Conservation (phyloP, 768 basidiomycete genomes). For the Lyophyllum atratum region DNA sequence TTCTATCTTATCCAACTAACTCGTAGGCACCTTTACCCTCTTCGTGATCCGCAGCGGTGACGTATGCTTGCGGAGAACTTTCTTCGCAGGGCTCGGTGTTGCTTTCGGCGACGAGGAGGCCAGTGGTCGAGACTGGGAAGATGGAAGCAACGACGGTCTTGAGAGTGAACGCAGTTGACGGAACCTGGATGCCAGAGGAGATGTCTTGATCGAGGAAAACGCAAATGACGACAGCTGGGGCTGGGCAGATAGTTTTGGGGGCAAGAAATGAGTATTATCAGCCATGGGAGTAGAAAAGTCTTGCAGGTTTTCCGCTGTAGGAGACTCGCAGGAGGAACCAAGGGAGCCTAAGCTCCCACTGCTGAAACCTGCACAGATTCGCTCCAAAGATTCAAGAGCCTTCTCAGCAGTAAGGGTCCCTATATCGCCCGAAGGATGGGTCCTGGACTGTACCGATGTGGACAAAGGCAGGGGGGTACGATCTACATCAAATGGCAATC, state of each 20-base stretch:
- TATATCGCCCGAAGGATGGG: background rate
- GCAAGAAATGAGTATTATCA: background rate
- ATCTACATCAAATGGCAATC: background rate
- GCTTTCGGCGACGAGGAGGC: slow-evolving; percentile 1
- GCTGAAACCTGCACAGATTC: slow-evolving; percentile 28
- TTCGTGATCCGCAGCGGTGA: slow-evolving; percentile 13
- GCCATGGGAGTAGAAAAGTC: background rate
- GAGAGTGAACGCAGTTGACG: background rate
- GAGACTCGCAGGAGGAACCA: slow-evolving; percentile 18
- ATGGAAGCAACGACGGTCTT: slow-evolving; percentile 1
- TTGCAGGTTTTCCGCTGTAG: background rate
- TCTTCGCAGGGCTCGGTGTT: slow-evolving; percentile 6
- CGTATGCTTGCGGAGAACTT: slow-evolving; percentile 1
- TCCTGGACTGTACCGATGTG: background rate
- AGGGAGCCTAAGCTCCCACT: slow-evolving; percentile 37
- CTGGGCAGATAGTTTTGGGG: background rate
- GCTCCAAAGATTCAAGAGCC: slow-evolving; percentile 25
- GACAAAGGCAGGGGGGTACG: slow-evolving; percentile 1
- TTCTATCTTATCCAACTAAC: background rate
- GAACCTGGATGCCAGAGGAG: slow-evolving; percentile 3
- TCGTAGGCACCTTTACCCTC: background rate
- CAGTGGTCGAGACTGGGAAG: slow-evolving; percentile 1
- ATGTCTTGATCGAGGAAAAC: slow-evolving; percentile 3
- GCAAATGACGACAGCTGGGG: slow-evolving; percentile 4
- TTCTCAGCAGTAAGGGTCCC: slow-evolving; percentile 14